Percentiles rank a stretch among this genome's conserved stretches.
Conservation (phyloP, 2,329 filamentous ascomycete species). For the Aspergillus brasiliensis region DNA sequence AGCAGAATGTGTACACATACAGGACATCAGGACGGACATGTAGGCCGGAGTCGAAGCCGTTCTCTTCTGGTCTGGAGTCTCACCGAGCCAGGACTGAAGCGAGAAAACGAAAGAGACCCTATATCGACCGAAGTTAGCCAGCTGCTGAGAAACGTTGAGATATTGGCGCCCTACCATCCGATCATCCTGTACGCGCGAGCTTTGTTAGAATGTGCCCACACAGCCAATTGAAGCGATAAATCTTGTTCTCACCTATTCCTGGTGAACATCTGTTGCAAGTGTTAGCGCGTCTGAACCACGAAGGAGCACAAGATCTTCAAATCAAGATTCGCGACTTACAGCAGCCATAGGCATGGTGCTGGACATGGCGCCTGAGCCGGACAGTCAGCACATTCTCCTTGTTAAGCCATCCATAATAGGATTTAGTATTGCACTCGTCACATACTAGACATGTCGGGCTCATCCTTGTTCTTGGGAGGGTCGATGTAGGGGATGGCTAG, state of each 20-base stretch:
- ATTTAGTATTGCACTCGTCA: conserved; percentile 9
- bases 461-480: conserved; percentile 65
- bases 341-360: conserved; percentile 94
- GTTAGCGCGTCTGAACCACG: conserved; percentile 20
- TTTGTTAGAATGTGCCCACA: conserved; percentile 14
- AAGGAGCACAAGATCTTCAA: neutral
- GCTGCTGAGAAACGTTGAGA: neutral
- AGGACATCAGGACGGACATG: conserved; percentile 76
- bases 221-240: neutral
- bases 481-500: conserved; percentile 87
- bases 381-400: conserved; percentile 19
- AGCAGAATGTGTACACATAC: conserved; percentile 52
- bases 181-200: conserved; percentile 54
- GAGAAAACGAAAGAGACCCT: conserved; percentile 53
- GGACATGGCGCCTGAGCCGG: conserved; percentile 57
- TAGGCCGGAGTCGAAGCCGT: conserved; percentile 68
- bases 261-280: conserved; percentile 71
- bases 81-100: conserved; percentile 52
- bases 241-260: conserved; percentile 69
- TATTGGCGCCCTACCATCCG: conserved; percentile 55
- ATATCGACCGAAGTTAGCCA: conserved; percentile 20
- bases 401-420: neutral
- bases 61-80: conserved; percentile 56
- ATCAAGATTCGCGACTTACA: conserved; percentile 46
- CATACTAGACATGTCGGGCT: conserved; percentile 71